Base-by-base conservation (phyloP, 768 basidiomycete genomes). In the Mycena epipterygia region DNA sequence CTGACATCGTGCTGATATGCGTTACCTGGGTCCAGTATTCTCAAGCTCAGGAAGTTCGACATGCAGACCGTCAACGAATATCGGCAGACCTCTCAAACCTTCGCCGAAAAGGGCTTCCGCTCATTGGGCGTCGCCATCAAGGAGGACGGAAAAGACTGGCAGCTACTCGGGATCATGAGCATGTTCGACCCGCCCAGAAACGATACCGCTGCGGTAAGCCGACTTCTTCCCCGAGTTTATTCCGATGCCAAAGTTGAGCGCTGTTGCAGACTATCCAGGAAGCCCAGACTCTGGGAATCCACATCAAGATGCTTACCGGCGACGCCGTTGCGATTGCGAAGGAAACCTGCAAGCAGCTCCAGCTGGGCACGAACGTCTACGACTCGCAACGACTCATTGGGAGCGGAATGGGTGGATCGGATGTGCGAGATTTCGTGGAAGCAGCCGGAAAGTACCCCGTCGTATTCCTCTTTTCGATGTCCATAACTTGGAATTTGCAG, bases 271-370 rank as follows among this genome's bases (percentile, higher is more conserved):
- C 86, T 7, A 83, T 87, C 65, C 76, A 75, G 11, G 86, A 86
- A 74, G 86, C 86, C 12, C 77, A 77, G 41, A 72, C 79, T 21
- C 80, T 87, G 42, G 86, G 86, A 14, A 81, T 87, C 61, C 77
- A 79, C 58, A 80, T 87, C 64, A 87, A 87, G 81, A 87, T 87
- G 86, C 79, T 87, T 19, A 87, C 86, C 16, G 86, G 86, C 49
- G 86, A 87, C 70, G 85, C 84, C 39, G 85, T 87, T 32, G 85
- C 86, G 16, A 87, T 87, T 64, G 86, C 84, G 32, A 85, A 83
- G 68, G 86, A 87, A 71, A 84, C 84, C 32, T 83, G 83, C 75
- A 83, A 83, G 58, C 80, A 81, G 67, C 84, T 87, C n/a, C 74
- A 79, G 5, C 78, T 86, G 29, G 83, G 83, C 9, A 85, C 84